phyloP scores from a whole-genome alignment of 179 eudicot species.

The Pouteria campechiana region DNA sequence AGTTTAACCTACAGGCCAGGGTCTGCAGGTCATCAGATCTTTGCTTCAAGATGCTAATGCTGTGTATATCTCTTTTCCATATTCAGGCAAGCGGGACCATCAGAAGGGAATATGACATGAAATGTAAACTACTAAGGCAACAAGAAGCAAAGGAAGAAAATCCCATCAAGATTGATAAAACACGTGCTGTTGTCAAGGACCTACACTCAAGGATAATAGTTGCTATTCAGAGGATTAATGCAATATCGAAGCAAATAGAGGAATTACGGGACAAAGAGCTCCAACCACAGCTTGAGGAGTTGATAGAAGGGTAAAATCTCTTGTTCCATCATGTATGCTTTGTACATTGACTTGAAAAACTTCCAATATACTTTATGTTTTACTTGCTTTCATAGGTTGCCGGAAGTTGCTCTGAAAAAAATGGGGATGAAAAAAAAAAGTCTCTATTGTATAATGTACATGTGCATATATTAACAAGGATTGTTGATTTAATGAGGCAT shows the following conservation, averaged over 20 bases:
- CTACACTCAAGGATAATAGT: constrained; percentile 84
- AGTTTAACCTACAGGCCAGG: too few species aligned
- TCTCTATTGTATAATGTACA: too few species aligned
- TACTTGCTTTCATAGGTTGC: background rate
- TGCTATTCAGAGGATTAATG: constrained; percentile 79
- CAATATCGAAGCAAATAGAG: constrained; percentile 82
- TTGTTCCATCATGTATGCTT: too few species aligned
- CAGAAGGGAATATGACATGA: constrained; percentile 56
- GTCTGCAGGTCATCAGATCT: too few species aligned
- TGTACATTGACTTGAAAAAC: background rate
- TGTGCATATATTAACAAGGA: too few species aligned
- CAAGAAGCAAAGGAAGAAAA: constrained; percentile 65
- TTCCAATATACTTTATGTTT: background rate
- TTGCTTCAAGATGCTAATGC: background rate
- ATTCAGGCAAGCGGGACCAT: constrained; percentile 81
- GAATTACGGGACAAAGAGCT: constrained; percentile 79
- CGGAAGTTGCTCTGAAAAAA: too few species aligned
- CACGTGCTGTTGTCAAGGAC: constrained; percentile 88
- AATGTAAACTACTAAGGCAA: constrained; percentile 60
- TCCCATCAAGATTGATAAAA: constrained; percentile 48
- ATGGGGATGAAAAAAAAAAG: too few species aligned
- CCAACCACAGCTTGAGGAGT: constrained; percentile 93
- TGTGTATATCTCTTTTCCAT: constrained; percentile 1
- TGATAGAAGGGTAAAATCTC: constrained; percentile 98
- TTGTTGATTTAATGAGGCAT: too few species aligned